These are phyloP conservation scores for Colletotrichum sp. DNA, from an alignment of 2,329 filamentous ascomycete genomes.

Conservation along the genomic window DNA sequence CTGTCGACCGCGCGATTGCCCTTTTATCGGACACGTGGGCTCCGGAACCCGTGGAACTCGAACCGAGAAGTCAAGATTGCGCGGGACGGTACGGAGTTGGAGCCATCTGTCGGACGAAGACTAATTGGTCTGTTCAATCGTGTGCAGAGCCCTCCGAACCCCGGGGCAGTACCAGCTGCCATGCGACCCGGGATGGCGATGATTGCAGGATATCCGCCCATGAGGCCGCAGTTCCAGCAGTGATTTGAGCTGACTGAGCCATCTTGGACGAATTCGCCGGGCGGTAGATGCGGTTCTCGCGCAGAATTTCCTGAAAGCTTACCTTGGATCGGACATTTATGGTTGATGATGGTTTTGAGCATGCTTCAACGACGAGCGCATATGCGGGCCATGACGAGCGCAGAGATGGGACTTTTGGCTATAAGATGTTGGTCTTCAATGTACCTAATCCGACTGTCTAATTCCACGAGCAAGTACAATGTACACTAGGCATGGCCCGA, in stretches of 20 bases:
- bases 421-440: not conserved
- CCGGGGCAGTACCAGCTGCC: constrained; percentile 27
- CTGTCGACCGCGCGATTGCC: constrained; percentile 82
- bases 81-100: constrained; percentile 90
- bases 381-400: constrained; percentile 14
- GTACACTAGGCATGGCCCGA: not conserved
- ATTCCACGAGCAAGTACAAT: not conserved
- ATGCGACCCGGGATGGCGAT: constrained; percentile 38
- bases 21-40: constrained; percentile 85
- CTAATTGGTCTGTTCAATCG: constrained; percentile 81
- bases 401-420: not conserved
- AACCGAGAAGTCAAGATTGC: constrained; percentile 97
- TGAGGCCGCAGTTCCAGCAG: constrained; percentile 38
- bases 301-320: not conserved
- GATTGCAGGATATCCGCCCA: constrained; percentile 42
- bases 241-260: constrained; percentile 8
- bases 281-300: not conserved
- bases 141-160: constrained; percentile 43
- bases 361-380: not conserved
- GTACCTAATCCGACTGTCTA: constrained; percentile 10
- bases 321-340: not conserved
- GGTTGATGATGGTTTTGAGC: not conserved
- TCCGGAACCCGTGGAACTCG: constrained; percentile 94
- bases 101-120: constrained; percentile 78
- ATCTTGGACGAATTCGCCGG: not conserved